Evolutionary conservation across 495 filamentous ascomycete genomes (phyloP).

Genomic region (Talaromyces stipitatus): DNA sequence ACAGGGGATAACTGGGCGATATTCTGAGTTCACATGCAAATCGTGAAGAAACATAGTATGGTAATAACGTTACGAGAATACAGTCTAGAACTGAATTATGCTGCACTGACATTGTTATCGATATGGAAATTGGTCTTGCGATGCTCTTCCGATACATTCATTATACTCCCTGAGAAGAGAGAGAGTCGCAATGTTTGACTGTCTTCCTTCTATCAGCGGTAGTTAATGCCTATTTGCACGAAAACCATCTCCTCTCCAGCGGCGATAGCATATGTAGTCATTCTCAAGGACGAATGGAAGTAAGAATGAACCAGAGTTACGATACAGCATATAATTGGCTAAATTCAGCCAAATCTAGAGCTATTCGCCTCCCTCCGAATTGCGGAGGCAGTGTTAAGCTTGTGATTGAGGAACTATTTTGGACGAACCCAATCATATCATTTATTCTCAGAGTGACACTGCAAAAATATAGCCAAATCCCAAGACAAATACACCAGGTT

Average conservation of each 20-base stretch:
- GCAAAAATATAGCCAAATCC: too few relatives aligned
- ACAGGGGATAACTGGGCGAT: too few relatives aligned
- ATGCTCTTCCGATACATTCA: neutral
- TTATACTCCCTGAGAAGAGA: neutral
- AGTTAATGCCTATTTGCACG: too few relatives aligned
- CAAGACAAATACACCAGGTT: neutral
- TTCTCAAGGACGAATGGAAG: neutral
- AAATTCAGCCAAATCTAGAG: neutral
- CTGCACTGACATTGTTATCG: neutral
- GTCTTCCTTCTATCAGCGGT: too few relatives aligned
- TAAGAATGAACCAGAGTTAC: neutral
- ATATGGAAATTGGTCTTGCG: neutral
- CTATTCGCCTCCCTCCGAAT: neutral
- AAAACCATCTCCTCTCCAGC: too few relatives aligned
- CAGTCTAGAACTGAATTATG: neutral
- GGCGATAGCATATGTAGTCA: too few relatives aligned
- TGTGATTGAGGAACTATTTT: neutral
- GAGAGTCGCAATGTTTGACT: neutral
- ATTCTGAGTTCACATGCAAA: constrained; percentile 1
- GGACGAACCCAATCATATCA: neutral
- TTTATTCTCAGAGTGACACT: neutral
- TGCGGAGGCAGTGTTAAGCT: neutral
- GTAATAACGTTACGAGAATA: neutral
- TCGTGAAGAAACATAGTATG: neutral
- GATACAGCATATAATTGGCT: neutral